Evolutionary conservation across 2,329 filamentous ascomycete genomes (phyloP), one percentile per base, ranked within the genome.

Genomic region (Paecilomyces niveus): DNA sequence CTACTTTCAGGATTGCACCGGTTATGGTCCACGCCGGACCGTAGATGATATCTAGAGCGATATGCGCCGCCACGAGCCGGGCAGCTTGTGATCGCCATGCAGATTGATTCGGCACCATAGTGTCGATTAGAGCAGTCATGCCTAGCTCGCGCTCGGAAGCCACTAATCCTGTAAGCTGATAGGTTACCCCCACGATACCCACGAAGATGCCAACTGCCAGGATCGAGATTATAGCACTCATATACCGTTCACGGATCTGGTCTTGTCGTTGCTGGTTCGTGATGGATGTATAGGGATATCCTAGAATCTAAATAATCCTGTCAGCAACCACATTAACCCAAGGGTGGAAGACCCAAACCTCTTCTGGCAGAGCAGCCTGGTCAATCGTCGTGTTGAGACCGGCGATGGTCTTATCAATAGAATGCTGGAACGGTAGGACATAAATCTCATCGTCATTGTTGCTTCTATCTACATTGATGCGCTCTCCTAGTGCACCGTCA

Each of bases 111-210:
- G 90, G 88, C 80, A 94, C 92, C 90, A 96, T 96, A 57, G 90
- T 88, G 73, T 97, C 92, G 51, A 97, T 85, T 29, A 97, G 80
- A 62, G 92, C 89, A 3, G 90, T 90, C 83, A 96, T 94, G 59
- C 92, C 92, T 15, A 86, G 80, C 76, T 97, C 92, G 58, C 92
- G 81, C 74, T 97, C 92, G 1, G 87, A 85, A 7, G 92, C 92
- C 70, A 96, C 87, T 66, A 92, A 86, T 8, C 92, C 92, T 0
- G 90, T 90, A 58, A 96, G 79, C 67, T 97, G 92, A 70, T 96
- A 97, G 39, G 87, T 88, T 26, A 96, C 83, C 57, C 90, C 90
- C 53, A 94, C 86, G 57, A 94, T 82, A 21, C 86, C 88, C 54
- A 92, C 84, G 66, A 95, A 86, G 68, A 95, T 91, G 0, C 87